A percentile compares a stretch with the other conserved stretches of the same genome.
These are phyloP conservation scores for Cladosporium velox DNA, from an alignment of 2,329 filamentous ascomycete genomes.

Conservation along the genomic window DNA sequence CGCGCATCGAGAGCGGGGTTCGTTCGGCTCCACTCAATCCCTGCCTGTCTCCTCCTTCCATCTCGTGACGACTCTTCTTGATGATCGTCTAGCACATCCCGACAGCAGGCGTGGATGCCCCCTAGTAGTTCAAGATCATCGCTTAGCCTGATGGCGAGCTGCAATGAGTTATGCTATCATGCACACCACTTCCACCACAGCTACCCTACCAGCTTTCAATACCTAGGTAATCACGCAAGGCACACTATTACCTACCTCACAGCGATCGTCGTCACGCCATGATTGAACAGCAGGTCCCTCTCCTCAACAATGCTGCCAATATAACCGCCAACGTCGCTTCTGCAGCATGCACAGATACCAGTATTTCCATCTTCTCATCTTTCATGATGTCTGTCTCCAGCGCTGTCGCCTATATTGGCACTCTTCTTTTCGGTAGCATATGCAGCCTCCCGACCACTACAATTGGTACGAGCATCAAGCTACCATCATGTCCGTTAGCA, in stretches of 20 bases:
- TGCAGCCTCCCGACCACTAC: background rate
- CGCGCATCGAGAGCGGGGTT: background rate
- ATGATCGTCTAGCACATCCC: background rate
- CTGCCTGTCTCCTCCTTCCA: background rate
- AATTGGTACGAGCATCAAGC: background rate
- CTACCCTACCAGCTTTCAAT: background rate
- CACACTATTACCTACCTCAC: background rate
- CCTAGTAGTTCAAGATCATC: background rate
- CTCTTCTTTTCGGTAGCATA: background rate
- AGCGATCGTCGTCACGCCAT: conserved; percentile 5
- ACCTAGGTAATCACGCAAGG: background rate
- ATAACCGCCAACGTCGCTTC: background rate
- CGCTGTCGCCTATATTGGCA: background rate
- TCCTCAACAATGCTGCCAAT: background rate
- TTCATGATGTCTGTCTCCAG: conserved; percentile 4
- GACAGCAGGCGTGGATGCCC: background rate
- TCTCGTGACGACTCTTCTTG: background rate
- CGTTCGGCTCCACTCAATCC: background rate
- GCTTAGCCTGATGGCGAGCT: background rate
- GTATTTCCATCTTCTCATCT: background rate
- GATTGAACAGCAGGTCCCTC: background rate
- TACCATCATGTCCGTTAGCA: conserved; percentile 34
- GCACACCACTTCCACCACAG: background rate
- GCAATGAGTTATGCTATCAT: background rate
- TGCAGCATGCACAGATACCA: background rate